These are phyloP conservation scores for Mucor mucedo DNA, from an alignment of 371 early-diverging fungal genomes.

Conservation along the genomic window DNA sequence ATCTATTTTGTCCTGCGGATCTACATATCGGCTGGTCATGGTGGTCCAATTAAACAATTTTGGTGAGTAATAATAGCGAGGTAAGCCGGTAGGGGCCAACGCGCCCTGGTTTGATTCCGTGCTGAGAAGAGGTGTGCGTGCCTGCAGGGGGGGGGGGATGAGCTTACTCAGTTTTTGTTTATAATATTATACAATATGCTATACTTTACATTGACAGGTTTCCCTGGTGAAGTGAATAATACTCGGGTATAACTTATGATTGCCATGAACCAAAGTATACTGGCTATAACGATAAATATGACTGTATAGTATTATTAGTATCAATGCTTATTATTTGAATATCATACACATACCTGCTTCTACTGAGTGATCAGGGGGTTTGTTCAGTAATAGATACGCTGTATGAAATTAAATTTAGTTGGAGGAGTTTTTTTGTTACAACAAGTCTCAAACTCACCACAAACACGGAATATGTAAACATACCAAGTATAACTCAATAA, in stretches of 20 bases:
- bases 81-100: constrained; percentile 18
- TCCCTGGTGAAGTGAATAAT: constrained; percentile 54
- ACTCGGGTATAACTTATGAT: constrained; percentile 54
- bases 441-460: constrained; percentile 41
- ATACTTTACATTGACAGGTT: constrained; percentile 39
- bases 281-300: constrained; percentile 50
- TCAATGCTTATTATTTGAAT: background rate
- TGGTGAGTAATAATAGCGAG: constrained; percentile 40
- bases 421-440: background rate
- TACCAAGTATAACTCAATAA: constrained; percentile 56
- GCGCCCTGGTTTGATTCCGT: constrained; percentile 16
- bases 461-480: constrained; percentile 56
- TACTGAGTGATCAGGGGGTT: constrained; percentile 22
- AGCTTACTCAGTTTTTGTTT: constrained; percentile 1
- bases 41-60: constrained; percentile 30
- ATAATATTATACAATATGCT: background rate
- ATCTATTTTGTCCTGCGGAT: constrained; percentile 9
- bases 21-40: constrained; percentile 11
- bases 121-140: constrained; percentile 14
- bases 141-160: constrained; percentile 18
- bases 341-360: constrained; percentile 36
- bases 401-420: background rate
- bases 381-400: constrained; percentile 19
- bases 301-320: constrained; percentile 26
- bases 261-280: constrained; percentile 48